Percentiles rank a stretch among this genome's conserved stretches.
Evolutionary conservation across 139 green algal species (phyloP).

Genomic region (Eudorina sp.): DNA sequence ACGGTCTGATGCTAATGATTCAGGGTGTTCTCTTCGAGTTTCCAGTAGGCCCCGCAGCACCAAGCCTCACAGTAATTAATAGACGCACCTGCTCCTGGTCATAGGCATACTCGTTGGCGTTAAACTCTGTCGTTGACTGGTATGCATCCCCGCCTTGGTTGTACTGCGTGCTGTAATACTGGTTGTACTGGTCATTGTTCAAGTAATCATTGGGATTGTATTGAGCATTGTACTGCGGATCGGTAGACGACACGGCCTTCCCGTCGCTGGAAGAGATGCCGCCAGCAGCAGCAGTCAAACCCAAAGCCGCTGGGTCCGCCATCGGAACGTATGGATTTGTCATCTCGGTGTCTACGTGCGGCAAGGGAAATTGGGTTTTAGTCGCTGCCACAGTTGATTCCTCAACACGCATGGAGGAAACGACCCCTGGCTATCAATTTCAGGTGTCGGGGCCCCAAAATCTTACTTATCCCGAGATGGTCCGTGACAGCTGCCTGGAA

Average conservation of each 20-base stretch:
- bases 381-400: too few species aligned
- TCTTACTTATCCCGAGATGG: constrained; percentile 61
- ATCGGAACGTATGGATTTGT: constrained; percentile 48
- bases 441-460: not conserved
- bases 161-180: constrained; percentile 38
- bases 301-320: constrained; percentile 16
- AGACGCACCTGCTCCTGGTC: constrained; percentile 40
- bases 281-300: not conserved
- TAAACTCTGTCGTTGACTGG: constrained; percentile 43
- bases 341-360: constrained; percentile 48
- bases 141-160: constrained; percentile 26
- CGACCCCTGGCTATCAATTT: not conserved
- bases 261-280: not conserved
- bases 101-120: constrained; percentile 28
- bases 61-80: not conserved
- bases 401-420: too few species aligned
- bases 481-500: constrained; percentile 62
- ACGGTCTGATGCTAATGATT: too few species aligned
- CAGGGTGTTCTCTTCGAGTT: too few species aligned
- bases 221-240: constrained; percentile 3
- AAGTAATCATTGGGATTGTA: constrained; percentile 43
- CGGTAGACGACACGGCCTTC: not conserved
- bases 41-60: too few species aligned
- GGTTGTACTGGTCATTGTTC: constrained; percentile 42
- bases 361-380: too few species aligned